phyloP scores from a whole-genome alignment of 179 eudicot species.

The Pouteria campechiana region DNA sequence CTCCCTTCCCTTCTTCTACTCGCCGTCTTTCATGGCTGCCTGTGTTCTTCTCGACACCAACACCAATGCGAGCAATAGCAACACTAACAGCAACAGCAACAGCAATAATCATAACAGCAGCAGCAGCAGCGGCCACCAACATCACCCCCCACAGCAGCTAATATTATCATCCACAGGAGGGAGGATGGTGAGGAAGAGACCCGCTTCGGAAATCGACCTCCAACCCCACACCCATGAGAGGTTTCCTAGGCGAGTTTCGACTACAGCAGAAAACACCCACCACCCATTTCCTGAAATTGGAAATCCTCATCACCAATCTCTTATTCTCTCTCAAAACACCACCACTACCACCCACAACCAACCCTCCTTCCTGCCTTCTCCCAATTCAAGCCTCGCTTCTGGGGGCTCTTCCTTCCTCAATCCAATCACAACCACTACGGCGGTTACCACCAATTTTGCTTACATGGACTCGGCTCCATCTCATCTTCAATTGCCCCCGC shows the following conservation, averaged over 20 bases:
- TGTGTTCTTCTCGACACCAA: neutral
- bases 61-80: neutral
- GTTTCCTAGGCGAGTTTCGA: slow-evolving; percentile 8
- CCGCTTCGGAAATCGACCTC: slow-evolving; percentile 65
- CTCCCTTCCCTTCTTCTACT: too few species aligned
- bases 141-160: too few species aligned
- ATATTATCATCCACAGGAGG: neutral
- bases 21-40: too few species aligned
- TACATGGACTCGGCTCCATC: slow-evolving; percentile 8
- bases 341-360: too few species aligned
- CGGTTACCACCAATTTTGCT: neutral
- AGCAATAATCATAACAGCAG: neutral
- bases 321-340: neutral
- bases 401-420: neutral
- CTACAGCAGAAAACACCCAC: neutral
- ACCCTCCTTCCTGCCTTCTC: slow-evolving; percentile 4
- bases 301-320: too few species aligned
- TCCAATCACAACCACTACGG: slow-evolving; percentile 1
- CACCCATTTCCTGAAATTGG: slow-evolving; percentile 20
- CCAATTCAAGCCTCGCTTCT: neutral
- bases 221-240: slow-evolving; percentile 3
- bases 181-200: slow-evolving; percentile 61
- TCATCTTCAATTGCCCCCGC: neutral
- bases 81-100: neutral
- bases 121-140: too few species aligned